A percentile compares a stretch with the other conserved stretches of the same genome.
These are phyloP conservation scores for Niveomyces coronatus DNA, from an alignment of 2,329 filamentous ascomycete species.

Conservation along the genomic window DNA sequence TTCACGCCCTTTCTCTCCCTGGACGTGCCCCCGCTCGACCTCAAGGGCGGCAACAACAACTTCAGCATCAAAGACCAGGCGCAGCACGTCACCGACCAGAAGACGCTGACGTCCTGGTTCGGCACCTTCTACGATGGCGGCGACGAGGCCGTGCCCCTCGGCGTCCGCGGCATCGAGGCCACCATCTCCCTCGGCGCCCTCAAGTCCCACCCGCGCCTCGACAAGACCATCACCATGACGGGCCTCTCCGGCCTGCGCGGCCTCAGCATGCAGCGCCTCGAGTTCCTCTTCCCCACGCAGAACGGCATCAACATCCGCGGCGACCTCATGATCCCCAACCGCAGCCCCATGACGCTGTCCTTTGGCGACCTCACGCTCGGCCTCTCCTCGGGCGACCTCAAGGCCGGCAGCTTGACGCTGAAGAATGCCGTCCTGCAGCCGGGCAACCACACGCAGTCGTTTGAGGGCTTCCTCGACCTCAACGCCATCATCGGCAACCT, in stretches of 20 bases:
- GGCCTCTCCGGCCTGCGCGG: slow-evolving; percentile 27
- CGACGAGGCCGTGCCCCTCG: slow-evolving; percentile 25
- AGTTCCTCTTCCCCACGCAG: slow-evolving; percentile 26
- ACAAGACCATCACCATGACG: slow-evolving; percentile 30
- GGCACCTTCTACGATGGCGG: slow-evolving; percentile 27
- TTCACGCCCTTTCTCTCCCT: slow-evolving; percentile 17
- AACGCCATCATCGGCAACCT: slow-evolving; percentile 31
- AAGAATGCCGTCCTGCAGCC: slow-evolving; percentile 30
- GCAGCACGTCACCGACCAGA: slow-evolving; percentile 26
- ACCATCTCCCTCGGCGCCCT: slow-evolving; percentile 29
- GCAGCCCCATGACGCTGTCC: slow-evolving; percentile 30
- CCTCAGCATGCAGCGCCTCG: slow-evolving; percentile 23
- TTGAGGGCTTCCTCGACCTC: slow-evolving; percentile 32
- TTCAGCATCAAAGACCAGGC: slow-evolving; percentile 25
- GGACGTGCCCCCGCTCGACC: slow-evolving; percentile 21
- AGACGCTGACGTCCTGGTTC: slow-evolving; percentile 30
- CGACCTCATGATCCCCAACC: slow-evolving; percentile 33
- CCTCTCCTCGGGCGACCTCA: slow-evolving; percentile 28
- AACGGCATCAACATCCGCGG: slow-evolving; percentile 34
- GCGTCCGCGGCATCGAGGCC: slow-evolving; percentile 24
- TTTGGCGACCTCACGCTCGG: slow-evolving; percentile 38
- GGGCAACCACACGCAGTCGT: slow-evolving; percentile 31
- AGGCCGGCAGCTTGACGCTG: slow-evolving; percentile 28
- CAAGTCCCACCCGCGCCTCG: slow-evolving; percentile 24
- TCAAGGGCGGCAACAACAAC: slow-evolving; percentile 27